Percentiles rank a stretch among this genome's conserved stretches.
These are phyloP conservation scores for Glycyrrhiza uralensis DNA, from an alignment of 306 rosid genomes.

Conservation along the genomic window DNA sequence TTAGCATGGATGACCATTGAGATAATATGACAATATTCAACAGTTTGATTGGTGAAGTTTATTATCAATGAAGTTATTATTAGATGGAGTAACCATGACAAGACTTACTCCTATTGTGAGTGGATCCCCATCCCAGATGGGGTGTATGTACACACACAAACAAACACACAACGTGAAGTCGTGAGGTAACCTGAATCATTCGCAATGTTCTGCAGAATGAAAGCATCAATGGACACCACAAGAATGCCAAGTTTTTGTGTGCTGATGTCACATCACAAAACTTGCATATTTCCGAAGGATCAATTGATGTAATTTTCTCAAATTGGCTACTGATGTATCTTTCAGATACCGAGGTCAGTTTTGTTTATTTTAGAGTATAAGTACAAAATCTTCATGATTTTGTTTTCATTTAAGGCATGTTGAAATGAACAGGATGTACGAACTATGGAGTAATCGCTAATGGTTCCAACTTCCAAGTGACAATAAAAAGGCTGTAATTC, in stretches of 20 bases:
- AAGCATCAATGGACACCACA: conserved; percentile 70
- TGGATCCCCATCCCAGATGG: too few species aligned
- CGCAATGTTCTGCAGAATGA: conserved; percentile 60
- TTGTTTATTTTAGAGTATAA: background rate
- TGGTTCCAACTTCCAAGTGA: background rate
- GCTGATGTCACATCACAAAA: conserved; percentile 88
- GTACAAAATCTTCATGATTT: background rate
- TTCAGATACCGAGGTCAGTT: conserved; percentile 77
- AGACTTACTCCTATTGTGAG: too few species aligned
- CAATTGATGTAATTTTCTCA: conserved; percentile 80
- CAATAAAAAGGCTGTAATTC: background rate
- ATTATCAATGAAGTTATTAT: too few species aligned
- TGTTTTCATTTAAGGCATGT: background rate
- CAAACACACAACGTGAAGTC: too few species aligned
- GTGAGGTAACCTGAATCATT: background rate
- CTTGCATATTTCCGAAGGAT: conserved; percentile 57
- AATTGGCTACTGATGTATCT: conserved; percentile 98
- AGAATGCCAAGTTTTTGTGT: conserved; percentile 79
- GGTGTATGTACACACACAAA: background rate
- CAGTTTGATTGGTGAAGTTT: too few species aligned
- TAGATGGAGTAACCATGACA: too few species aligned
- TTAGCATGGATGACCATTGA: too few species aligned
- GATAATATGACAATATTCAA: too few species aligned
- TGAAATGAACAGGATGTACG: background rate
- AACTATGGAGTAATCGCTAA: background rate